Evolutionary conservation across 2,329 filamentous ascomycete genomes (phyloP).

Genomic region (Pyricularia grisea): DNA sequence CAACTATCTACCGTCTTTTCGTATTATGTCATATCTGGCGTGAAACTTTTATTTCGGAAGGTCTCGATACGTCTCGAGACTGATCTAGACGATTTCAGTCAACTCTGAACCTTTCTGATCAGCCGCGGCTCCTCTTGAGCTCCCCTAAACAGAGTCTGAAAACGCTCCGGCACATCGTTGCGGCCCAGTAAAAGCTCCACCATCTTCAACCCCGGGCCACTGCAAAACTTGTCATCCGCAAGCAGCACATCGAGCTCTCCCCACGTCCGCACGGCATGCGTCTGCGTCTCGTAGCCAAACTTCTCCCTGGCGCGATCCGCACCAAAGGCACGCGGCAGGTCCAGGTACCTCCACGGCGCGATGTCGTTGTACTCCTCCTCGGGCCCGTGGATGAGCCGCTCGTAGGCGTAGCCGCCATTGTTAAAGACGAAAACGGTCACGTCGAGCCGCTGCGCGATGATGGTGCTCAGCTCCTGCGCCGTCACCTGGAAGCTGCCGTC

Average conservation of each 20-base stretch:
- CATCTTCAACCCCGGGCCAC: conserved; percentile 2
- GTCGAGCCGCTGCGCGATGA: conserved; percentile 65
- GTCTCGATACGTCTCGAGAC: too few species aligned
- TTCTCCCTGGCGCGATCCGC: conserved; percentile 2
- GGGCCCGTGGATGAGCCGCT: conserved; percentile 80
- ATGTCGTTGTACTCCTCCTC: conserved; percentile 76
- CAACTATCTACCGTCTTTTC: too few species aligned
- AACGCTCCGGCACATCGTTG: neutral
- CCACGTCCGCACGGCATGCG: conserved; percentile 1
- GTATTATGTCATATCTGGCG: too few species aligned
- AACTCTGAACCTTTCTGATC: neutral
- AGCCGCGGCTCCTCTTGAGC: neutral
- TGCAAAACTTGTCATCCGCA: neutral
- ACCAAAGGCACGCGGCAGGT: conserved; percentile 12
- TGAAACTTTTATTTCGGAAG: too few species aligned
- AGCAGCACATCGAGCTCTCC: conserved; percentile 1
- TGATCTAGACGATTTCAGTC: neutral
- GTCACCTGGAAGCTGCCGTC: conserved; percentile 84
- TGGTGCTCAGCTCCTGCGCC: conserved; percentile 74
- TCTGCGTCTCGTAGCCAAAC: conserved; percentile 1
- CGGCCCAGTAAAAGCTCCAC: conserved; percentile 1
- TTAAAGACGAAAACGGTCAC: conserved; percentile 82
- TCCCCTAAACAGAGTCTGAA: neutral
- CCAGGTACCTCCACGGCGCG: conserved; percentile 56
- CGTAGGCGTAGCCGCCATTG: conserved; percentile 85